These are phyloP conservation scores for Boletellus emodensis DNA, from an alignment of 768 basidiomycete genomes.

Conservation along the genomic window DNA sequence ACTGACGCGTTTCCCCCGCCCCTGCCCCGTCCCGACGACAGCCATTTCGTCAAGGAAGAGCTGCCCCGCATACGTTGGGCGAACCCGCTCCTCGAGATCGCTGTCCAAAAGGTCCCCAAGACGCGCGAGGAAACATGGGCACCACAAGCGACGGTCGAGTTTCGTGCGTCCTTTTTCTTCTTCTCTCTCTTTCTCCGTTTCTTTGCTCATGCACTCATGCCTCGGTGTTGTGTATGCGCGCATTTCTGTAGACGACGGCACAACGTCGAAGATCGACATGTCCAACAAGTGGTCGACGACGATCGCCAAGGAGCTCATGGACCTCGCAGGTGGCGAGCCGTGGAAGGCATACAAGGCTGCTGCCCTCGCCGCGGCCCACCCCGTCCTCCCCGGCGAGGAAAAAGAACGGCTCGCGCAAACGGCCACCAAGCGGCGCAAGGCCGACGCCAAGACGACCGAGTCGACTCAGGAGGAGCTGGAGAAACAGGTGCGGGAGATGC, in stretches of 20 bases:
- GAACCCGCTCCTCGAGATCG: conserved; percentile 63
- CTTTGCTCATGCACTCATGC: too few relatives aligned
- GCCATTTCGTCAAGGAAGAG: conserved; percentile 79
- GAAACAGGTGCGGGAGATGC: conserved; percentile 30
- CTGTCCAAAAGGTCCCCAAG: conserved; percentile 54
- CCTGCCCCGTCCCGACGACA: background rate
- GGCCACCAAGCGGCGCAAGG: conserved; percentile 12
- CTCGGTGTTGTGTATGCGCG: too few relatives aligned
- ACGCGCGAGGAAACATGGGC: conserved; percentile 51
- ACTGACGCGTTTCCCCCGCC: too few relatives aligned
- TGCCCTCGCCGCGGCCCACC: conserved; percentile 43
- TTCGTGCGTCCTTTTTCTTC: conserved; percentile 46
- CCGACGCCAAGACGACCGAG: conserved; percentile 5
- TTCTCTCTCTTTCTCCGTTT: too few relatives aligned
- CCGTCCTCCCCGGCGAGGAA: conserved; percentile 47
- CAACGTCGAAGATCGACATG: conserved; percentile 45
- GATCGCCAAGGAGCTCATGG: conserved; percentile 70
- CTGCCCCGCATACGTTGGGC: conserved; percentile 74
- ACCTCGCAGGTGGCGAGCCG: conserved; percentile 52
- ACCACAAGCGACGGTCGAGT: conserved; percentile 58
- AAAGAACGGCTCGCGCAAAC: conserved; percentile 18
- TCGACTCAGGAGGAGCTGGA: conserved; percentile 18
- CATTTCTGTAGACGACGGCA: conserved; percentile 44
- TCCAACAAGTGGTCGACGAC: conserved; percentile 65
- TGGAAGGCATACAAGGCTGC: conserved; percentile 57